A percentile compares a stretch with the other conserved stretches of the same genome.
These are phyloP conservation scores for Lodderomyces metapsilosis DNA, from an alignment of 1,139 yeast genomes.

Conservation along the genomic window DNA sequence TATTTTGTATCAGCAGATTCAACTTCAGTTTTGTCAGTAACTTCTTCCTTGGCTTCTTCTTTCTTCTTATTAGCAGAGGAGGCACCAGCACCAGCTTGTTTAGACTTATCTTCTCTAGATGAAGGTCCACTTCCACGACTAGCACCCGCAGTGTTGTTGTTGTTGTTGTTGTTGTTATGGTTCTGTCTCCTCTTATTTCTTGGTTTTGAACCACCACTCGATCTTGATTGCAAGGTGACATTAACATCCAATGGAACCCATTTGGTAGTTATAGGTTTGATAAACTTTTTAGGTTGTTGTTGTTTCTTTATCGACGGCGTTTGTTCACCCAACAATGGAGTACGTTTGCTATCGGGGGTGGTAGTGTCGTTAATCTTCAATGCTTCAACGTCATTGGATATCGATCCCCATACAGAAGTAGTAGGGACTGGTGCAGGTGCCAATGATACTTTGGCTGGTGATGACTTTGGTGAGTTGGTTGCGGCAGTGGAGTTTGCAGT, in stretches of 20 bases:
- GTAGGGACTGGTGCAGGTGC: slow-evolving; percentile 80
- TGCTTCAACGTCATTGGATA: slow-evolving; percentile 16
- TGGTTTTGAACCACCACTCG: slow-evolving; percentile 17
- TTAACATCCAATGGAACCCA: slow-evolving; percentile 89
- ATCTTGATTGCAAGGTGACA: slow-evolving; percentile 48
- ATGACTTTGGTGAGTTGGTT: neutral
- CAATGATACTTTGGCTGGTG: slow-evolving; percentile 31
- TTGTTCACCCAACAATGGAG: slow-evolving; percentile 41
- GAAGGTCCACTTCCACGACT: slow-evolving; percentile 4
- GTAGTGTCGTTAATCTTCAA: slow-evolving; percentile 34
- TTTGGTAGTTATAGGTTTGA: slow-evolving; percentile 67
- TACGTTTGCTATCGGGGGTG: slow-evolving; percentile 27
- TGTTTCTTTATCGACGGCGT: slow-evolving; percentile 7
- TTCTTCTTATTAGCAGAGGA: slow-evolving; percentile 10
- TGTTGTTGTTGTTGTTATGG: slow-evolving; percentile 13
- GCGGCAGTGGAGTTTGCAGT: slow-evolving; percentile 1
- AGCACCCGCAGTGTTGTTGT: slow-evolving; percentile 10
- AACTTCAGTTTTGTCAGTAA: neutral
- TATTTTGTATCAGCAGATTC: neutral
- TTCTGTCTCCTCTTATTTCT: slow-evolving; percentile 32
- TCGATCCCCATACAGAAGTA: slow-evolving; percentile 66
- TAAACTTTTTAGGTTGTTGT: slow-evolving; percentile 43
- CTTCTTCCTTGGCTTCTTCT: slow-evolving; percentile 5
- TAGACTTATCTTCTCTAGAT: slow-evolving; percentile 1
- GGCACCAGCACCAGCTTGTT: slow-evolving; percentile 2